Evolutionary conservation across 805 yeast genomes (phyloP).

Genomic region (Starmerella sirachaensis): DNA sequence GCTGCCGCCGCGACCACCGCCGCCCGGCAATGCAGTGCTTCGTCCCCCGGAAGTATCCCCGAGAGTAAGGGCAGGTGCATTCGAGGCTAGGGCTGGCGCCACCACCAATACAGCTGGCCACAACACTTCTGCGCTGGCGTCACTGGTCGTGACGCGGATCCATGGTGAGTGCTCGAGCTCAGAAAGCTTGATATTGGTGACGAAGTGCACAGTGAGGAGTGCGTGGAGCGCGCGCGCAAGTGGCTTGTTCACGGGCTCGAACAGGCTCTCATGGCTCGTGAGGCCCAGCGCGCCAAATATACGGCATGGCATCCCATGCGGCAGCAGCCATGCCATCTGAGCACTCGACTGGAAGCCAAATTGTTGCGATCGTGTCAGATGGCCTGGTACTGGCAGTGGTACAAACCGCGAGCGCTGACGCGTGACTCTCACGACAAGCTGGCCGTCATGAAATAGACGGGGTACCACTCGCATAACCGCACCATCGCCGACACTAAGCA

Average conservation of each 20-base stretch:
- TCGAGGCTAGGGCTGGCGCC: constrained; percentile 9
- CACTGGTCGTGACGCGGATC: constrained; percentile 18
- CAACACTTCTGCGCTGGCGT: constrained; percentile 15
- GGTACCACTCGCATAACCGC: constrained; percentile 17
- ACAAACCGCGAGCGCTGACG: constrained; percentile 9
- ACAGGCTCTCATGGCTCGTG: constrained; percentile 10
- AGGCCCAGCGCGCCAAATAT: constrained; percentile 10
- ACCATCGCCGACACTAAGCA: constrained; percentile 15
- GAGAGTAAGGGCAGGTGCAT: neutral
- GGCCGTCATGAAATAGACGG: constrained; percentile 15
- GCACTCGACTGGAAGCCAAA: constrained; percentile 10
- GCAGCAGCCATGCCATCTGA: constrained; percentile 20
- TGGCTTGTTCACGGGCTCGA: constrained; percentile 15
- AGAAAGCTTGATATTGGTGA: constrained; percentile 5
- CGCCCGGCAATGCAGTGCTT: no score
- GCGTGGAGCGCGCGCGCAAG: constrained; percentile 17
- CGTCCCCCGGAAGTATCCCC: no score
- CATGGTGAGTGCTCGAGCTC: constrained; percentile 18
- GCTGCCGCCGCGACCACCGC: no score
- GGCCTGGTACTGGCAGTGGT: no score
- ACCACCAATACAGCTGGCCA: constrained; percentile 21
- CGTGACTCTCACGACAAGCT: constrained; percentile 14
- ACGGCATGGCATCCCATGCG: constrained; percentile 19
- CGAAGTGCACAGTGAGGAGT: constrained; percentile 7
- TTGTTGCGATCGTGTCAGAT: constrained; percentile 13